phyloP scores from a whole-genome alignment of 2,329 filamentous ascomycete species.

The Leptographium galeiforme region DNA sequence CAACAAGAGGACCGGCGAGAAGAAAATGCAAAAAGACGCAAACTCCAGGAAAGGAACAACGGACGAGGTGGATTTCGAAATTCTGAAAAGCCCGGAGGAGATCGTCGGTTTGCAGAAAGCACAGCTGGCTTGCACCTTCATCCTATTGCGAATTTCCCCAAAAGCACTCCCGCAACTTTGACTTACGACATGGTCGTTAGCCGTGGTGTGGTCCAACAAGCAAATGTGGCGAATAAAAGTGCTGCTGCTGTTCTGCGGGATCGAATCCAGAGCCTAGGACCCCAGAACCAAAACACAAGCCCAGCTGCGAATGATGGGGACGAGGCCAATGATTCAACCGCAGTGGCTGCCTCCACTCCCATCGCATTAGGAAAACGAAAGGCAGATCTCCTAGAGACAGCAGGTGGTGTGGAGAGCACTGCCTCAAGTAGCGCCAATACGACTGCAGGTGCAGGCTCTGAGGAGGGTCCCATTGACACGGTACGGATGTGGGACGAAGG shows the following conservation, averaged over 20 bases:
- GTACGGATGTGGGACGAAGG: slow-evolving; percentile 91
- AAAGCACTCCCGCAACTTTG: slow-evolving; percentile 41
- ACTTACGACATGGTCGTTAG: slow-evolving; percentile 87
- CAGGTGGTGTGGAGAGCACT: slow-evolving; percentile 54
- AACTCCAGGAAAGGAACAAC: slow-evolving; percentile 45
- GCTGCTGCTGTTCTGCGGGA: slow-evolving; percentile 81
- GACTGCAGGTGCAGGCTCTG: slow-evolving; percentile 32
- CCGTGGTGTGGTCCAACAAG: slow-evolving; percentile 48
- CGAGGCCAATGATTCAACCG: not conserved
- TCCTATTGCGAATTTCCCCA: slow-evolving; percentile 35
- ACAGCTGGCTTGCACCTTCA: slow-evolving; percentile 13
- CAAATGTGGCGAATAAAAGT: slow-evolving; percentile 82
- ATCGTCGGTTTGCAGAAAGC: slow-evolving; percentile 10
- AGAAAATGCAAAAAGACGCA: slow-evolving; percentile 65
- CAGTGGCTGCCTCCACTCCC: slow-evolving; percentile 7
- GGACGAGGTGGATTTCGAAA: slow-evolving; percentile 12
- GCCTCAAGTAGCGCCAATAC: slow-evolving; percentile 34
- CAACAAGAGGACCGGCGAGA: slow-evolving; percentile 75
- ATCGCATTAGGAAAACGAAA: slow-evolving; percentile 53
- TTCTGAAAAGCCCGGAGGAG: slow-evolving; percentile 4
- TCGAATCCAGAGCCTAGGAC: slow-evolving; percentile 45
- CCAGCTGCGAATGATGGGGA: not conserved
- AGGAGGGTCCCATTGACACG: slow-evolving; percentile 60
- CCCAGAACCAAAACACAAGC: slow-evolving; percentile 10
- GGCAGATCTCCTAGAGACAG: slow-evolving; percentile 58